phyloP scores from a whole-genome alignment of 495 filamentous ascomycete genomes.

The Lophium mytilinum region DNA sequence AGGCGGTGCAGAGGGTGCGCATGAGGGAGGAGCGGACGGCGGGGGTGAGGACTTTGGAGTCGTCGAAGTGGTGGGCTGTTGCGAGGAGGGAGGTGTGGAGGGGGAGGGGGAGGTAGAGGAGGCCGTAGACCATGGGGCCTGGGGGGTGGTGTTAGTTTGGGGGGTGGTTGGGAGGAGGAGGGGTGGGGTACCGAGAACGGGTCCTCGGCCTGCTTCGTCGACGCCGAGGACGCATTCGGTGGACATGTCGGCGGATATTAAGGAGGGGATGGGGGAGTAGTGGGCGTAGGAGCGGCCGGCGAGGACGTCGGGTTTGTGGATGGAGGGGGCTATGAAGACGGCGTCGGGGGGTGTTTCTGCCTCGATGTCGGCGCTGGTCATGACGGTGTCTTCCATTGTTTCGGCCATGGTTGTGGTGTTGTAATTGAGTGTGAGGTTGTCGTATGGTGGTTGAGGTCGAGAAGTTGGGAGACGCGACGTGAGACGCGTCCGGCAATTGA shows the following conservation, averaged over 20 bases:
- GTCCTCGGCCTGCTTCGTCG: conserved; percentile 92
- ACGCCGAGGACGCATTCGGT: conserved; percentile 70
- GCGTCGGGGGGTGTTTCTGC: conserved; percentile 49
- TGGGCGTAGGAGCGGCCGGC: conserved; percentile 75
- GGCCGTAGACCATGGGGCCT: conserved; percentile 92
- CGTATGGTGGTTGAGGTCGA: too few relatives aligned
- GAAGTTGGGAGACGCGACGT: neutral
- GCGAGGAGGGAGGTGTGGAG: conserved; percentile 66
- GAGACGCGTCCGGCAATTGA: neutral
- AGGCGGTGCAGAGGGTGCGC: conserved; percentile 59
- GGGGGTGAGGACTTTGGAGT: conserved; percentile 80
- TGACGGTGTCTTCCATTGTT: conserved; percentile 9
- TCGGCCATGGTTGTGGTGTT: conserved; percentile 11
- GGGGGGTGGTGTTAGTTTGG: neutral
- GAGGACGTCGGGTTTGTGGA: conserved; percentile 53
- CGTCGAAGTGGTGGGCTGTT: conserved; percentile 74
- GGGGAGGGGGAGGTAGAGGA: conserved; percentile 70
- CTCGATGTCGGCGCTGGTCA: conserved; percentile 18
- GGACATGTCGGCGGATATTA: conserved; percentile 41
- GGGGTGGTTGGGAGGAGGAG: neutral
- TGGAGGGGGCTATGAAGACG: conserved; percentile 69
- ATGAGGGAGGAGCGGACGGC: conserved; percentile 65
- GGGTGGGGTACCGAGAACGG: conserved; percentile 56
- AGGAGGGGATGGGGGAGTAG: conserved; percentile 57
- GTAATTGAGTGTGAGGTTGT: neutral